phyloP scores from a whole-genome alignment of 192 early-diverging fungal genomes.

The Mortierella hygrophila region DNA sequence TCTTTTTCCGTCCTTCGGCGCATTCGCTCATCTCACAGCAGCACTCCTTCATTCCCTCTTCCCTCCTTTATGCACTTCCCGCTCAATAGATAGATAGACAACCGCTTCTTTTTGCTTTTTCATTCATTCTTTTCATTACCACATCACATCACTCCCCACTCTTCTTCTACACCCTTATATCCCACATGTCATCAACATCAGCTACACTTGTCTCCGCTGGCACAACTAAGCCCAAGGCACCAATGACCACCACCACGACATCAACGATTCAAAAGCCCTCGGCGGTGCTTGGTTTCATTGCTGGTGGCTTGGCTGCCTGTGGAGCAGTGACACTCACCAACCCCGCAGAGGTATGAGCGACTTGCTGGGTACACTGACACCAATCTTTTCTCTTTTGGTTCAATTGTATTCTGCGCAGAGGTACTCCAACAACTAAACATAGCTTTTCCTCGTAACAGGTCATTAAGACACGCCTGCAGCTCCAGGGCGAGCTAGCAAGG shows the following conservation, averaged over 20 bases:
- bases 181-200: neutral
- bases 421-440: neutral
- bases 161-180: neutral
- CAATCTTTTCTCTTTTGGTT: neutral
- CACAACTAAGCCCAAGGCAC: neutral
- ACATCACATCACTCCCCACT: neutral
- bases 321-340: constrained; percentile 94
- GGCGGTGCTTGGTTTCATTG: constrained; percentile 70
- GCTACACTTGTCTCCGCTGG: neutral
- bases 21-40: too few species aligned
- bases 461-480: constrained; percentile 93
- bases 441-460: constrained; percentile 63
- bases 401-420: neutral
- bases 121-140: neutral
- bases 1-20: too few species aligned
- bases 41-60: neutral
- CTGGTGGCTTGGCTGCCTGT: constrained; percentile 87
- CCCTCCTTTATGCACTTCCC: neutral
- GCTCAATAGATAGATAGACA: neutral
- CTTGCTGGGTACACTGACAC: neutral
- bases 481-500: constrained; percentile 90
- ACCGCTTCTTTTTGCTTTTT: neutral
- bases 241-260: neutral
- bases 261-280: constrained; percentile 1
- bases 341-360: constrained; percentile 79